Evolutionary conservation across 1,284 basidiomycete genomes (phyloP), one percentile per base, ranked within the genome.

Genomic region (Marasmius tenuissimus): DNA sequence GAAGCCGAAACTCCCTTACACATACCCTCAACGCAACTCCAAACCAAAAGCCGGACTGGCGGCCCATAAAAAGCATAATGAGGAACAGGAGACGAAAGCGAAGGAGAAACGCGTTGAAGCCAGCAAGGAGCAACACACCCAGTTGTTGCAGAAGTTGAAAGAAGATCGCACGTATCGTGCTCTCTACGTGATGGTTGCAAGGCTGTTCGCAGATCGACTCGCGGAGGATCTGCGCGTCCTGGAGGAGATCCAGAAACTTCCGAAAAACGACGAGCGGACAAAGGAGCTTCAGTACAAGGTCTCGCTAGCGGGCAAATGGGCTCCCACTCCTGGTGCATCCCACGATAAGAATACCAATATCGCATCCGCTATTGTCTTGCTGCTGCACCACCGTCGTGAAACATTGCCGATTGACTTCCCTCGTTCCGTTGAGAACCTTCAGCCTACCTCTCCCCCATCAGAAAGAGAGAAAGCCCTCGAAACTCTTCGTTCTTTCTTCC

Each of bases 291-390:
- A 80, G 18, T 74, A 73, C 61, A 71, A 76, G 34, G 73, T 91
- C 35, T 82, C 81, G 1, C 81, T 88, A 12, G 87, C 81, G 1
- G 79, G 80, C 4, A 92, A 91, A 72, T 91, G 88, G 88, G 87
- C 87, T 0, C 89, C 89, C 0, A 82, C 84, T 1, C 84, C 85
- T 4, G 78, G 73, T 3, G 72, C 77, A 4, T 78, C 84, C 1
- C 87, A 89, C 63, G 89, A 91, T 69, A 79, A 81, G 9, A 74
- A 81, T 59, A 87, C 86, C 2, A 85, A 87, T 68, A 83, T 92
- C 62, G 72, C 85, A 2, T 85, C 88, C 0, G 87, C 87, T 14
- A 81, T 92, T 54, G 75, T 79, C 9, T 73, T 81, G 9, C 78
- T 86, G 50, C 76, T 92, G 18, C 80, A 80, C 63, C n/a, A 62